Evolutionary conservation across 768 basidiomycete genomes (phyloP), one percentile per base, ranked within the genome.

Genomic region (Lactarius evosmus): DNA sequence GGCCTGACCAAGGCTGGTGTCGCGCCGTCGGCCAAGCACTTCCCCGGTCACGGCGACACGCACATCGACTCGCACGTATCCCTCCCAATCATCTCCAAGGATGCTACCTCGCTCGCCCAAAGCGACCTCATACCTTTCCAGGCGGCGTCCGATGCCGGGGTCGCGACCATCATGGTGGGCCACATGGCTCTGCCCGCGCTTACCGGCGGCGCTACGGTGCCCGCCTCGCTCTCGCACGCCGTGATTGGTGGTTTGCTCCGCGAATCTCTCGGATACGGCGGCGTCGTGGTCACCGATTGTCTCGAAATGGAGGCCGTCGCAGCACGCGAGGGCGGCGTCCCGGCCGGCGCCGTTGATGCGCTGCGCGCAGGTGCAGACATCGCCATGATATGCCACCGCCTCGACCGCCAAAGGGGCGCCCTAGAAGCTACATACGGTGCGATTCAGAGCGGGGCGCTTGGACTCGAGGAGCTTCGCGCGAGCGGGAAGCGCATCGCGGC

Each of bases 271-370:
- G 75, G 76, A 0, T 90, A 80, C 71, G 55, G 75, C 4, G 87
- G 87, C 0, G 80, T 89, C 40, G 72, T 88, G 25, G 87, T 89
- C 32, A 89, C 88, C 1, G 88, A 89, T 70, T 89, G 88, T 69
- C 74, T 90, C 27, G 88, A 89, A 74, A 89, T 91, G 88, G 85
- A 85, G 54, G 87, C 89, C 12, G 81, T 89, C 17, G 79, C 83
- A 0, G 77, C 79, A 32, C 63, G 67, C 44, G 75, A 75, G 19
- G 75, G 78, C 63, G 84, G 84, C 7, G 74, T 79, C 3, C 78
- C 80, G 60, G 77, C 76, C 44, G 87, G 85, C 6, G 84, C 86
- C 0, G 79, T 88, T 19, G 71, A 78, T 63, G 81, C 83, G 5
- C 70, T 89, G 49, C 75, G 76, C 54, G 87, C 88, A 0, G 88